A percentile compares a stretch with the other conserved stretches of the same genome.
phyloP scores from a whole-genome alignment of 306 rosid genomes.

The Malus orientalis region DNA sequence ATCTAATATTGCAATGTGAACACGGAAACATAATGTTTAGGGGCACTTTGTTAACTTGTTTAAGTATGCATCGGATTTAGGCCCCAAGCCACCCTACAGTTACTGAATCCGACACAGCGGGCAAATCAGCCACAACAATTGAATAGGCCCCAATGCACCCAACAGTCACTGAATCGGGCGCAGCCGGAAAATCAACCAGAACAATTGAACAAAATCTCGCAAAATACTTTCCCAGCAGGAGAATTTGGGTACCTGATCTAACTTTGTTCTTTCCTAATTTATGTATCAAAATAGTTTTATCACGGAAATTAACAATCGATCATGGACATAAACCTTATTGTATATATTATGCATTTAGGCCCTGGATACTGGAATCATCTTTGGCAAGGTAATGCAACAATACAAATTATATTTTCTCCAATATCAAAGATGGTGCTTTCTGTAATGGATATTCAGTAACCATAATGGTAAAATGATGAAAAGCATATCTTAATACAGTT shows the following conservation, averaged over 20 bases:
- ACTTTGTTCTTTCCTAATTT: neutral
- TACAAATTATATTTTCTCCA: neutral
- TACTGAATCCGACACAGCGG: neutral
- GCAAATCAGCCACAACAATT: neutral
- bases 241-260: neutral
- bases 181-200: neutral
- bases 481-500: neutral
- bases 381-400: neutral
- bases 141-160: neutral
- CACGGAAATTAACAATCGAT: neutral
- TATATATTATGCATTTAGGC: neutral
- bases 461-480: neutral
- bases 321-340: neutral
- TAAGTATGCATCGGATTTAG: neutral
- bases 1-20: neutral
- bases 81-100: slow-evolving; percentile 7
- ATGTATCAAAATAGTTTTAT: neutral
- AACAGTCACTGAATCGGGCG: neutral
- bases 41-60: neutral
- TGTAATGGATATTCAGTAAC: neutral
- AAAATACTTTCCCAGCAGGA: neutral
- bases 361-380: neutral
- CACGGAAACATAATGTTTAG: neutral
- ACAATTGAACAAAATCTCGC: neutral
- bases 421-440: neutral